phyloP scores from a whole-genome alignment of 768 basidiomycete species.

The Tremella mesenterica region DNA sequence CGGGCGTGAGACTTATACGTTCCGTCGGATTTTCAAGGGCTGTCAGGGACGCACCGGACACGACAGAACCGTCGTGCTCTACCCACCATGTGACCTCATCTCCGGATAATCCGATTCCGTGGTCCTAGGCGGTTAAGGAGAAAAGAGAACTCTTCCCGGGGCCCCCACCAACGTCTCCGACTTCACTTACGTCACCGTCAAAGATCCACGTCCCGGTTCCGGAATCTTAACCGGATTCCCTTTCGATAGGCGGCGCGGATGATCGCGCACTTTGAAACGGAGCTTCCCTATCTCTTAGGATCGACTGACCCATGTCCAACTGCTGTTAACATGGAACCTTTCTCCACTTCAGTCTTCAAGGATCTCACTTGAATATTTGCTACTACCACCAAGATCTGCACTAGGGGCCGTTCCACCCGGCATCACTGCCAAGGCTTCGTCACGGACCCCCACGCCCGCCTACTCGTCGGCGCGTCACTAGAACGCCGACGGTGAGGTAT shows the following conservation, averaged over 20 bases:
- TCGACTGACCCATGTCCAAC: slow-evolving; percentile 80
- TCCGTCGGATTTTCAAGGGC: slow-evolving; percentile 75
- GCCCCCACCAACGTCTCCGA: slow-evolving; percentile 57
- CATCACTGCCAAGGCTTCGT: slow-evolving; percentile 70
- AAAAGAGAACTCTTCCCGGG: slow-evolving; percentile 73
- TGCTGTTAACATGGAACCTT: slow-evolving; percentile 80
- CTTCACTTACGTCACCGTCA: slow-evolving; percentile 61
- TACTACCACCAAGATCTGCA: slow-evolving; percentile 83
- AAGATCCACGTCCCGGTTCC: slow-evolving; percentile 57
- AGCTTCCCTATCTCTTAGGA: slow-evolving; percentile 70
- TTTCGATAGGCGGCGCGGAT: slow-evolving; percentile 62
- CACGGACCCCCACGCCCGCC: slow-evolving; percentile 59
- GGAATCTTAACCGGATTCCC: slow-evolving; percentile 71
- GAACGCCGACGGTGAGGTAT: slow-evolving; percentile 70
- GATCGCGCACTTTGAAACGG: slow-evolving; percentile 62
- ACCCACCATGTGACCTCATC: slow-evolving; percentile 64
- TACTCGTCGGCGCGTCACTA: slow-evolving; percentile 56
- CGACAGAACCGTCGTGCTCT: slow-evolving; percentile 63
- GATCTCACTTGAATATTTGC: slow-evolving; percentile 80
- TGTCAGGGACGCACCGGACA: slow-evolving; percentile 65
- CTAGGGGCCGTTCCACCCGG: slow-evolving; percentile 68
- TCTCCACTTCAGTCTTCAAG: slow-evolving; percentile 82
- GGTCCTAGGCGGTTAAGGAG: slow-evolving; percentile 64
- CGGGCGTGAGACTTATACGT: slow-evolving; percentile 61
- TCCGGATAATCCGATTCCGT: slow-evolving; percentile 67